Base-by-base conservation (phyloP, 257 asterid species). In the Rauvolfia tetraphylla region DNA sequence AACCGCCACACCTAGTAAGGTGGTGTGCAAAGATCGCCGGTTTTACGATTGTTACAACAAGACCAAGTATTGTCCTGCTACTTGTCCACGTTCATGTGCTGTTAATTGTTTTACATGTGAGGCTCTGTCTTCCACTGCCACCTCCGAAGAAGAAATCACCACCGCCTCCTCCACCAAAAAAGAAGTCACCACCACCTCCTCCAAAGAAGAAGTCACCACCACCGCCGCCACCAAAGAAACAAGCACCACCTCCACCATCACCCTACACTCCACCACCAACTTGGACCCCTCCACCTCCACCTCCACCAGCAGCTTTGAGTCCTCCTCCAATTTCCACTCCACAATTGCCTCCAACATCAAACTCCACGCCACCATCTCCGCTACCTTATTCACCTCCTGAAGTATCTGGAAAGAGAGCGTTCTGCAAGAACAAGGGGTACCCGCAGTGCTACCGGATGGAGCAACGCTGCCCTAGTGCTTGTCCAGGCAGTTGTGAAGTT, bases 41-140 rank as follows among this genome's bases (percentile, higher is more conserved):
- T 88, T 80, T 82, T 27, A 86, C 0, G 6, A 0, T 7, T 88
- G 97, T 65, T 76, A 46, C 84, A 69, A 69, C 23, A 57, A 39
- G 75, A 0, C 81, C 61, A 27, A 87, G 14, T 71, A 44, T 77
- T 92, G 97, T 56, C 95, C 97, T 10, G 71, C 20, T 5, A 39
- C 48, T 13, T 91, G 97, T 58, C 91, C 76, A 7, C 80, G 77
- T 3, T 70, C 48, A 56, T 92, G 97, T 75, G 76, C 68, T 8
- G 87, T 82, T 74, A 82, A 88, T 33, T 90, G 97, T 80, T 29
- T 23, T 0, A 42, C 87, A 0, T 91, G 97, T 76, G 66, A 78
- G 79, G 75, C 95, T 0, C 79, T 89, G 93, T 73, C 22, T 70
- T 41, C 74, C 74, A 5, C 12, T 0, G n/a, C 72, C 59, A 27